Evolutionary conservation across 2,329 filamentous ascomycete species (phyloP).

Genomic region (Catunica adiposa): DNA sequence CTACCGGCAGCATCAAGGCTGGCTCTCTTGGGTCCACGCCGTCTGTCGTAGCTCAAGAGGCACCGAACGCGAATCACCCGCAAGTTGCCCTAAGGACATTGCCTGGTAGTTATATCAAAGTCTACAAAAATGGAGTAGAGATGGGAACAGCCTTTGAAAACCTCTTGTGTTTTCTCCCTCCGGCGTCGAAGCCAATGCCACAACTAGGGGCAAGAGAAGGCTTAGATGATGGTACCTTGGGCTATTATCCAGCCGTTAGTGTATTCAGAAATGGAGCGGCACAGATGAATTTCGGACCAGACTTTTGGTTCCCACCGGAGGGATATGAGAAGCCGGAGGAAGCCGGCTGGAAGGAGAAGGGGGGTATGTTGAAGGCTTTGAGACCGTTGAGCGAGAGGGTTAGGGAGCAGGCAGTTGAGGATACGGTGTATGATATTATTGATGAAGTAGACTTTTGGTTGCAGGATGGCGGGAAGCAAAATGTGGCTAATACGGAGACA

Average conservation of each 20-base stretch:
- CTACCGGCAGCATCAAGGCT: slow-evolving; percentile 29
- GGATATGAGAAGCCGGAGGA: slow-evolving; percentile 27
- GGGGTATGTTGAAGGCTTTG: not conserved
- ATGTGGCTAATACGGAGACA: slow-evolving; percentile 27
- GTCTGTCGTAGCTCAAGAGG: slow-evolving; percentile 21
- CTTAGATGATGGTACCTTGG: slow-evolving; percentile 84
- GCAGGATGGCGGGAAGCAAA: slow-evolving; percentile 43
- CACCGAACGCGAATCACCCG: slow-evolving; percentile 56
- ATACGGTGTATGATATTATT: slow-evolving; percentile 79
- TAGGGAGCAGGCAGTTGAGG: slow-evolving; percentile 85
- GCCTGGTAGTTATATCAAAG: slow-evolving; percentile 67
- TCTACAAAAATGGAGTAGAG: slow-evolving; percentile 82
- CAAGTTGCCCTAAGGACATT: slow-evolving; percentile 65
- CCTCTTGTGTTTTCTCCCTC: slow-evolving; percentile 78
- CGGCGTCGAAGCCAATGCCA: slow-evolving; percentile 55
- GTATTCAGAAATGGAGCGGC: slow-evolving; percentile 83
- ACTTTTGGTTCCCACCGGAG: slow-evolving; percentile 78
- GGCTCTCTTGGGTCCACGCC: slow-evolving; percentile 20
- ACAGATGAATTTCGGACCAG: slow-evolving; percentile 83
- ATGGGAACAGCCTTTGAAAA: slow-evolving; percentile 81
- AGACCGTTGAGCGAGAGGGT: slow-evolving; percentile 44
- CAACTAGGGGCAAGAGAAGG: slow-evolving; percentile 67
- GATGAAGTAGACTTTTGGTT: slow-evolving; percentile 89
- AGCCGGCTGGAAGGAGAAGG: slow-evolving; percentile 15
- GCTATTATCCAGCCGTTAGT: slow-evolving; percentile 87